phyloP scores from a whole-genome alignment of 2,329 filamentous ascomycete species.

The Aspergillus cejpii region DNA sequence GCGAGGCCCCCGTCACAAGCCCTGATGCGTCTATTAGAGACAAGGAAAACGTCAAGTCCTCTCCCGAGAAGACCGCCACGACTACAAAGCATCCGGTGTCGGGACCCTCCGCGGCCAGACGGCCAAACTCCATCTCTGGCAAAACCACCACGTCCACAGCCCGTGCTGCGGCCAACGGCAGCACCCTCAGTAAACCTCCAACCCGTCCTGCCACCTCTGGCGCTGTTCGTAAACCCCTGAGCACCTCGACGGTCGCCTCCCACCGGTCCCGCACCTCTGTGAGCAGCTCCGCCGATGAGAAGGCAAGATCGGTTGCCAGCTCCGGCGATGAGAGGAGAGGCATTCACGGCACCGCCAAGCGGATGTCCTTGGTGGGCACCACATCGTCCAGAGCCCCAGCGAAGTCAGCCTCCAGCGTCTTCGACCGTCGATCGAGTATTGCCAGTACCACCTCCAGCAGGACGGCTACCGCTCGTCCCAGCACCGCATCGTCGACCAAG shows the following conservation, averaged over 20 bases:
- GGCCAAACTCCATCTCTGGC: conserved; percentile 32
- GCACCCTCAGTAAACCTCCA: conserved; percentile 41
- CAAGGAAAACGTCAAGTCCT: conserved; percentile 29
- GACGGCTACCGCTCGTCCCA: conserved; percentile 16
- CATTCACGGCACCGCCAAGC: conserved; percentile 40
- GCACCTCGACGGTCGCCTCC: conserved; percentile 32
- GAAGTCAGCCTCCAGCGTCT: conserved; percentile 28
- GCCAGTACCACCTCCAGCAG: conserved; percentile 31
- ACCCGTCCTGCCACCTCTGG: conserved; percentile 36
- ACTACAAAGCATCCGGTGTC: conserved; percentile 32
- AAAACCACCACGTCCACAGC: conserved; percentile 24
- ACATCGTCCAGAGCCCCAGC: conserved; percentile 31
- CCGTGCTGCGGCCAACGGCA: conserved; percentile 28
- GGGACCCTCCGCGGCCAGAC: conserved; percentile 31
- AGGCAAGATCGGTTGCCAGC: conserved; percentile 36
- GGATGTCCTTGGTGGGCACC: conserved; percentile 40
- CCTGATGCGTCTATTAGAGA: conserved; percentile 29
- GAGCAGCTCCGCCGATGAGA: conserved; percentile 42
- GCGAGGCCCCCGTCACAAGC: conserved; percentile 30
- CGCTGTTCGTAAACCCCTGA: conserved; percentile 32
- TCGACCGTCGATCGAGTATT: conserved; percentile 37
- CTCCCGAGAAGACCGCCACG: conserved; percentile 29
- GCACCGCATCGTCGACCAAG: conserved; percentile 21
- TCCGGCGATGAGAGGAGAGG: conserved; percentile 42
- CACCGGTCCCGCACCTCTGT: conserved; percentile 40